These are phyloP conservation scores for Capsella rubella DNA, from an alignment of 441 rosid species.

Conservation along the genomic window DNA sequence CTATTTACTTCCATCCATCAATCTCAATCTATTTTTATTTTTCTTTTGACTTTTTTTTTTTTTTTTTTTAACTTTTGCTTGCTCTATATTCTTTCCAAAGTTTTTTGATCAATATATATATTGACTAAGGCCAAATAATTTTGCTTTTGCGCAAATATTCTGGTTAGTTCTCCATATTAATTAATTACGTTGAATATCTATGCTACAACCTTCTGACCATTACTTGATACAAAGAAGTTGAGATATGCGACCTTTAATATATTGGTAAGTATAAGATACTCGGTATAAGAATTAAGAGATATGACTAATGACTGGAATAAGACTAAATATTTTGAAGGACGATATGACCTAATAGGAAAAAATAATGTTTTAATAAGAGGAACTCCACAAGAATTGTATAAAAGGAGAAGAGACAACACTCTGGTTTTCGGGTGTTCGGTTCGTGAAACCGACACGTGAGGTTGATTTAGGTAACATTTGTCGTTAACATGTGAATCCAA, in stretches of 20 bases:
- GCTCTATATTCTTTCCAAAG: background rate
- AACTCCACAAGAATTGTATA: background rate
- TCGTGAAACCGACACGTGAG: constrained; percentile 37
- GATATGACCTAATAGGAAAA: background rate
- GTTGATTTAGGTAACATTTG: constrained; percentile 35
- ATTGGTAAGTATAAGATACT: background rate
- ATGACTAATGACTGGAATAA: no score
- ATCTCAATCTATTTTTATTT: constrained; percentile 34
- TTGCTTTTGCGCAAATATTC: background rate
- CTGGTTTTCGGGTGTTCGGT: constrained; percentile 43
- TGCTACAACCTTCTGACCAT: background rate
- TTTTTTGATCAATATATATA: background rate
- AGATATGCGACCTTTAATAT: background rate
- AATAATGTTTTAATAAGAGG: background rate
- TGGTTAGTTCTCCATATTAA: background rate
- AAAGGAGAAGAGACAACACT: constrained; percentile 29
- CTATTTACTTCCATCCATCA: constrained; percentile 45
- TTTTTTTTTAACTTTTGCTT: background rate
- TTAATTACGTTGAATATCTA: background rate
- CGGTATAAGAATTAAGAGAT: no score
- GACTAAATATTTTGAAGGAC: no score
- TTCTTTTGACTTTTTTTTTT: background rate
- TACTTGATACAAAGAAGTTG: background rate
- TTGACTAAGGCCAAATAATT: constrained; percentile 2
- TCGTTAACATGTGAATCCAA: constrained; percentile 16